phyloP scores from a whole-genome alignment of 148 eudicot species.

The Dysphania ambrosioides region DNA sequence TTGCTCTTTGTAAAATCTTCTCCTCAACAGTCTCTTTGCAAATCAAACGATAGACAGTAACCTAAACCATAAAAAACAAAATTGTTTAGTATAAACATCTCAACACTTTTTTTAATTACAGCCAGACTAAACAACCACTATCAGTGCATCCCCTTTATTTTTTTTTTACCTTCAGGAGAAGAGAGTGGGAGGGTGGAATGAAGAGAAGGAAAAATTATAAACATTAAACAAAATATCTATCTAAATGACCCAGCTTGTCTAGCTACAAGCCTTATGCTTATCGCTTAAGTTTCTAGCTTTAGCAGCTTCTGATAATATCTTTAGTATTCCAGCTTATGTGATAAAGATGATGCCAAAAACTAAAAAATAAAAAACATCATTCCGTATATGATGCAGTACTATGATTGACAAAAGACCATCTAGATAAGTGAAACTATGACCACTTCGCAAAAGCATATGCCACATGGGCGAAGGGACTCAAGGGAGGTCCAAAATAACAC shows the following conservation, averaged over 20 bases:
- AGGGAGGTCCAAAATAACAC: background rate
- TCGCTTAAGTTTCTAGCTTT: background rate
- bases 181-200: background rate
- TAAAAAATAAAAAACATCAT: too few species aligned
- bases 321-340: background rate
- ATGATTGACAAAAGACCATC: background rate
- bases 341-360: too few species aligned
- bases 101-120: background rate
- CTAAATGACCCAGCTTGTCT: background rate
- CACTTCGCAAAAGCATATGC: background rate
- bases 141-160: too few species aligned
- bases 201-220: background rate
- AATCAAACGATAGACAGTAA: constrained; percentile 88
- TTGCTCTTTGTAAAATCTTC: constrained; percentile 93
- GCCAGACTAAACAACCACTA: background rate
- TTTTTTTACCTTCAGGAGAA: too few species aligned
- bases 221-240: background rate
- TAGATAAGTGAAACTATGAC: background rate
- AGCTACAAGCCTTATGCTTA: background rate
- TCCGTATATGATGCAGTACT: background rate
- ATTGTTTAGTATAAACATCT: constrained; percentile 6
- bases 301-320: background rate
- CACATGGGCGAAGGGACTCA: background rate
- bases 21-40: constrained; percentile 98
- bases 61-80: constrained; percentile 39